phyloP scores from a whole-genome alignment of 345 rosid species.

The Ceriops decandra region DNA sequence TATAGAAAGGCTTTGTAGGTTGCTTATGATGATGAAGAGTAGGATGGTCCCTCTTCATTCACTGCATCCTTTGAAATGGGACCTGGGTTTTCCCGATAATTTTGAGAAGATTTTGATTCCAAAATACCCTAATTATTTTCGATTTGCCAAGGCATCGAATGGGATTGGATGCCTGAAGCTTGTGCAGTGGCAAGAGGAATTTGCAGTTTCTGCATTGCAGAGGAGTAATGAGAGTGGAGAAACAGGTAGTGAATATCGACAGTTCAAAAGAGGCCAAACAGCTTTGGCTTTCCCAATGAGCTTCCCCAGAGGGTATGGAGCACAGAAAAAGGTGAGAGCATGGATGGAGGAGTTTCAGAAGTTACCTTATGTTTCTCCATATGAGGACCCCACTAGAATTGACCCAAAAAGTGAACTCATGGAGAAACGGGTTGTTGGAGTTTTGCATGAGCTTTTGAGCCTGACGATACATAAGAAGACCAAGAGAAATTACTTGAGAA shows the following conservation, averaged over 20 bases:
- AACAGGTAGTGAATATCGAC: conserved; percentile 51
- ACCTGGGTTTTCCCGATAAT: conserved; percentile 79
- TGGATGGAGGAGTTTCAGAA: conserved; percentile 99
- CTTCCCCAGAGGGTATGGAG: conserved; percentile 92
- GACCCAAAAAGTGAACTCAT: conserved; percentile 83
- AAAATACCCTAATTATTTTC: conserved; percentile 60
- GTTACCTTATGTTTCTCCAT: conserved; percentile 89
- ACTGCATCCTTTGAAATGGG: conserved; percentile 72
- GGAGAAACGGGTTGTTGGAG: conserved; percentile 96
- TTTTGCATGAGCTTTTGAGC: conserved; percentile 84
- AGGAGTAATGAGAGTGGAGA: conserved; percentile 45
- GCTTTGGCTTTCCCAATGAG: conserved; percentile 73
- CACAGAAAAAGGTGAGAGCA: conserved; percentile 78
- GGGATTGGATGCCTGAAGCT: conserved; percentile 60
- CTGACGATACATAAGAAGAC: conserved; percentile 92
- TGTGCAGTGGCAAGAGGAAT: conserved; percentile 55
- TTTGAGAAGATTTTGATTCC: conserved; percentile 63
- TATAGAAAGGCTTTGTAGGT: conserved; percentile 70
- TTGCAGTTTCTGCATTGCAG: conserved; percentile 67
- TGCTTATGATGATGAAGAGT: conserved; percentile 86
- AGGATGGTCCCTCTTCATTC: conserved; percentile 62
- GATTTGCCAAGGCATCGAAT: conserved; percentile 48
- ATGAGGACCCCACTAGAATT: conserved; percentile 67
- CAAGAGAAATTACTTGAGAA: conserved; percentile 90
- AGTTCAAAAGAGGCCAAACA: conserved; percentile 68